Base-by-base conservation (phyloP, 148 eudicot species). In the Cornus controversa region DNA sequence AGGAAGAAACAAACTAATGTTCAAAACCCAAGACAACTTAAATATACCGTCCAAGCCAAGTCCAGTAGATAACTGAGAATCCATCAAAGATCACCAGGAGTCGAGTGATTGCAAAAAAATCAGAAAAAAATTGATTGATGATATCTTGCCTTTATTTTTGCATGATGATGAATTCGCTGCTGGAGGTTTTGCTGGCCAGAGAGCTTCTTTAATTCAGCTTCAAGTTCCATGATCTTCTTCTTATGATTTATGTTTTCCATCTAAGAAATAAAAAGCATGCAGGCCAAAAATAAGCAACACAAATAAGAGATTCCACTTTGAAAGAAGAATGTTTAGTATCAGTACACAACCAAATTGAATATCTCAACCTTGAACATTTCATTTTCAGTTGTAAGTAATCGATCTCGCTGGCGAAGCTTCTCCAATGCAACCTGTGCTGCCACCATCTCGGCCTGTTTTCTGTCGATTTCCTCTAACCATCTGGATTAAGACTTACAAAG, bases 161-260 rank as follows among this genome's bases (percentile, higher is more conserved):
- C 94, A 71, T 93, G 99, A 85, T 93, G 99, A 78, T 92, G 97
- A 75, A 96, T 92, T 34, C 94, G 97, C 72, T 93, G 98, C 58
- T 96, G 99, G 71, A 96, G 84, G 76, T 93, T 93, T 67, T 96
- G 98, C 80, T 93, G 98, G 67, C 91, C 99, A 53, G 94, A 93
- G 42, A 92, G 77, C 84, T 91, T 89, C 77, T 86, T 90, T 50
- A 90, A 80, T 75, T 96, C 97, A 45, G 75, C 85, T 86, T 93
- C 97, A 71, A 96, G 91, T 70, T 88, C 95, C 77, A 82, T 74
- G 34, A 85, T 82, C 83, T 78, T 90, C 77, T 75, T 85, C 82
- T 87, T 91, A 67, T 91, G 82, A 71, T 84, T 84, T 29, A 66
- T 74, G 82, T 83, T 84, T 73, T 91, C 97, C 81, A 71, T 80